phyloP scores from a whole-genome alignment of 2,329 filamentous ascomycete species.

The Ophiognomonia clavigignenti-juglandacearum region DNA sequence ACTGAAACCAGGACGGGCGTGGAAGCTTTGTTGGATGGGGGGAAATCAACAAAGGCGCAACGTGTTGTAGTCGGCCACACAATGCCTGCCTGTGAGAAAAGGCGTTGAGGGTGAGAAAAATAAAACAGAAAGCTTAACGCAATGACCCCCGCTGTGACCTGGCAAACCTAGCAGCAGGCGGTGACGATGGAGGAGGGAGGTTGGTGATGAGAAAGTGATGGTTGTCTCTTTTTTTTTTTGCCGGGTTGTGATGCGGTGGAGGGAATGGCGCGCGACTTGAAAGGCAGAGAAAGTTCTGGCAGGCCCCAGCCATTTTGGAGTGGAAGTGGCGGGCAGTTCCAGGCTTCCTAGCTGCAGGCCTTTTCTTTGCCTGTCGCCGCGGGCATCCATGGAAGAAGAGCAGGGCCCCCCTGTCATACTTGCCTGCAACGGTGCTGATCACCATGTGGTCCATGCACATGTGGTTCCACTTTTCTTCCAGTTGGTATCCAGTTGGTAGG shows the following conservation, averaged over 20 bases:
- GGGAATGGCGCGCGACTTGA: too few species aligned
- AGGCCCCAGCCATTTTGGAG: too few species aligned
- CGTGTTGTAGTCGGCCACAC: slow-evolving; percentile 12
- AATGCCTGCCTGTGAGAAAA: slow-evolving; percentile 11
- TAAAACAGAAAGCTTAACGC: slow-evolving; percentile 1
- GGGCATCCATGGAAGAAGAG: neutral
- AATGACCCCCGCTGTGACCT: neutral
- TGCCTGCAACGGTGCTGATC: neutral
- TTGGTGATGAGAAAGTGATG: neutral
- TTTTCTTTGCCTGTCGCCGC: neutral
- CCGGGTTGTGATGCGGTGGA: slow-evolving; percentile 8
- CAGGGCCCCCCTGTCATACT: neutral
- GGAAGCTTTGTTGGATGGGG: slow-evolving; percentile 1
- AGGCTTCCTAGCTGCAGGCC: too few species aligned
- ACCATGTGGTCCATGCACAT: neutral
- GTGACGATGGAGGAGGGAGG: neutral
- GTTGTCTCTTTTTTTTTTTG: slow-evolving; percentile 7
- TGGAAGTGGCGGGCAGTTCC: too few species aligned
- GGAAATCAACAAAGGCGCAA: slow-evolving; percentile 16
- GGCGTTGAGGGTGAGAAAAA: neutral
- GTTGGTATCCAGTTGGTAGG: too few species aligned
- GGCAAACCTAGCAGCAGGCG: too few species aligned
- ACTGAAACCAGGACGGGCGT: neutral
- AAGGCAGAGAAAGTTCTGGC: too few species aligned
- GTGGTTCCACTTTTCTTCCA: too few species aligned